Base-by-base conservation (phyloP, 352 stramenopile species). In the Globisporangium paroecandrum region DNA sequence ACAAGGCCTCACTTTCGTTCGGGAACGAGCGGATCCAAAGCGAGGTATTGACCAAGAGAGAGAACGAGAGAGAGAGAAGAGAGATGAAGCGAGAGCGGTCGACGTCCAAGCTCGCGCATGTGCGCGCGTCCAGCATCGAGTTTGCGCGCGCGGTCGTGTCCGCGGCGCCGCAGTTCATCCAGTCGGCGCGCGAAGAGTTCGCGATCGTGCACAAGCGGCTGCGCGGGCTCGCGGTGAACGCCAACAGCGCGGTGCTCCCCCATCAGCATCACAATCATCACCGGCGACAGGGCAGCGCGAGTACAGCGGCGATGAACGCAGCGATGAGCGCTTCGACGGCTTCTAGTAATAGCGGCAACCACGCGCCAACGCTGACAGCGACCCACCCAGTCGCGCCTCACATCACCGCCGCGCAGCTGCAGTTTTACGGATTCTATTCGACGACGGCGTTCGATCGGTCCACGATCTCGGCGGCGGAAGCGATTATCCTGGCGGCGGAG, bases 1-100 rank as follows among this genome's bases (percentile, higher is more conserved):
- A 22, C 15, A 20, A n/a, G 18, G 5, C 15, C 41, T 47, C 41
- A 47, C 13, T 60, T 29, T 46, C 27, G 38, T 60, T 60, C 43
- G 43, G 41, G 41, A 51, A 51, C 43, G 43, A 20, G 18, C 43
- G 6, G 43, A 51, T 51, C 43, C 43, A 51, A 51, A 47, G 41
- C 15, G 5, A 20, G 15, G n/a, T n/a, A n/a, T n/a, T 9, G 15
- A 7, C 4, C 41, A n/a, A 51, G 15, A 51, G 15, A 47, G 27
- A 61, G 29, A 22, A 7, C 7, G 22, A 7, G 5, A 38, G 12
- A 87, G 32, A 13, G 1, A 2, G 20, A 18, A 12, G 15, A 13
- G 6, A 38, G 12, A 87, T 87, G 79, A 85, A 85, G 65, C 79
- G 77, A 54, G 77, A 85, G 64, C 77, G 77, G 32, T 75, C 77